Conservation (phyloP, 768 basidiomycete species). For the Boletus reticulatus region DNA sequence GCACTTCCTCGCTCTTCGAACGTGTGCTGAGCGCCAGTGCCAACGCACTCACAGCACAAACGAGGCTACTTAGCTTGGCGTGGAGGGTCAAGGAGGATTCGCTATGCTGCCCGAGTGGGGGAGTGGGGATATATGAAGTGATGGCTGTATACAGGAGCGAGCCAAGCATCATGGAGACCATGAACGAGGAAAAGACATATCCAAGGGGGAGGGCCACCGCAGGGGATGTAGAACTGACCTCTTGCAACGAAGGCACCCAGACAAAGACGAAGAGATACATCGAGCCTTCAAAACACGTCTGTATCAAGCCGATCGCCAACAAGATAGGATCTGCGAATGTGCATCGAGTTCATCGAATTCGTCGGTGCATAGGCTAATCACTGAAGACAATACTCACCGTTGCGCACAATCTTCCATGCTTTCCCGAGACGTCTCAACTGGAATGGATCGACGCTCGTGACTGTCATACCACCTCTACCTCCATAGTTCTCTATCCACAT, state of each 20-base stretch:
- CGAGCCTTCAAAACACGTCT: conserved; percentile 81
- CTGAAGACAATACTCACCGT: conserved; percentile 35
- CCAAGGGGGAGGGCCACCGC: conserved; percentile 58
- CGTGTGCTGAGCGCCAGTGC: conserved; percentile 51
- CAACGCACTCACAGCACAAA: conserved; percentile 58
- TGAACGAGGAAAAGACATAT: conserved; percentile 78
- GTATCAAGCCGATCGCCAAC: conserved; percentile 64
- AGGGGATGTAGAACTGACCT: conserved; percentile 41
- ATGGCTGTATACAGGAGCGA: conserved; percentile 65
- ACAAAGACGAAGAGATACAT: conserved; percentile 86
- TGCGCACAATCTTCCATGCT: conserved; percentile 56
- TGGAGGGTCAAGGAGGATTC: conserved; percentile 54
- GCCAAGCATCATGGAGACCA: conserved; percentile 82
- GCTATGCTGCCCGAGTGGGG: conserved; percentile 16
- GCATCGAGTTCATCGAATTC: neutral
- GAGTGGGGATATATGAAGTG: conserved; percentile 31
- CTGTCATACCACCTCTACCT: conserved; percentile 31
- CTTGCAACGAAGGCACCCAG: conserved; percentile 78
- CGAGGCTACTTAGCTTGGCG: conserved; percentile 61
- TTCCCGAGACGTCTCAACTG: conserved; percentile 52
- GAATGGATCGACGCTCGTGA: conserved; percentile 37
- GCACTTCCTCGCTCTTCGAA: conserved; percentile 42
- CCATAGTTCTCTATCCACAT: conserved; percentile 76
- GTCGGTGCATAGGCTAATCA: neutral
- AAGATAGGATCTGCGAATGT: conserved; percentile 51